Base-by-base conservation (phyloP, 805 yeast species). In the Vanderwaltozyma tropicalis region DNA sequence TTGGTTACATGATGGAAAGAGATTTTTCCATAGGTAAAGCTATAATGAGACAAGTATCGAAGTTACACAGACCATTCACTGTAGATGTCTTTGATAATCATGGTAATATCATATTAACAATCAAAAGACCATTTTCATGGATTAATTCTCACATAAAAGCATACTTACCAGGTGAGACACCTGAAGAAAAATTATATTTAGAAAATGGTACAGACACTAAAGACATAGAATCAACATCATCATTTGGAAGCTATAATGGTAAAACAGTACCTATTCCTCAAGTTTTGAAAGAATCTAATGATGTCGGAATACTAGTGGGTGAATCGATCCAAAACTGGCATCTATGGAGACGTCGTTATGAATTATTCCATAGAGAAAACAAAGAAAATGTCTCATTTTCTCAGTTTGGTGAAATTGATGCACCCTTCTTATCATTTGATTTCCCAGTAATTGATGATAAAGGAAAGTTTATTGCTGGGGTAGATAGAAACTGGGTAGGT, bases 241-340 rank as follows among this genome's bases (percentile, higher is more conserved):
- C 35, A 9, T 28, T 28, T 8, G 19, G 31, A 8, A 15, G 6
- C 6, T 13, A 6, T 16, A 5, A 17, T 9, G 20, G 20, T 14
- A 31, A 31, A 10, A 27, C 29, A 15, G 45, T 39, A 4, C 49
- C 52, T 1, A 37, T 31, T 4, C 52, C 52, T 8, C 50, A 48
- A 28, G 5, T 7, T 28, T 6, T 28, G 11, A 17, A 28, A 19
- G n/a, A 24, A 22, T 3, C 14, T 17, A 39, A 38, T 11, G 19
- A 35, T 34, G 63, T 62, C 12, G 71, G 68, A 0, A 54, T 64
- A 1, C 52, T 76, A 4, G 64, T 92, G 15, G 97, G 97, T 1
- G 96, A 89, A 56, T 73, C 85, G 20, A 76, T 82, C 5, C 98
- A 92, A 59, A 78, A 81, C 46, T 92, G 96, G 96, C 97, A 92